phyloP scores from a whole-genome alignment of 148 eudicot genomes.

The Diospyros lotus region DNA sequence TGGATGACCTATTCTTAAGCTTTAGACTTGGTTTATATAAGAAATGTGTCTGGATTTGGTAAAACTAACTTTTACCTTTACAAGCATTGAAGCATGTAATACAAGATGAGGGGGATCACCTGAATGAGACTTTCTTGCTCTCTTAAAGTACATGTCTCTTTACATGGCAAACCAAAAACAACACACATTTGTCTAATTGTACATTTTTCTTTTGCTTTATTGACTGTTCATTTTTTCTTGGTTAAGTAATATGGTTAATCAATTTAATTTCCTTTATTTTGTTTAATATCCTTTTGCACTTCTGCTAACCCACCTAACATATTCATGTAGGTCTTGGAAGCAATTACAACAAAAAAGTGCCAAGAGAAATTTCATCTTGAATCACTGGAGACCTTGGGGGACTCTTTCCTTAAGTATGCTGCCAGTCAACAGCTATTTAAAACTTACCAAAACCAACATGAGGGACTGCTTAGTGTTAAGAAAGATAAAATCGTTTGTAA shows the following conservation, averaged over 20 bases:
- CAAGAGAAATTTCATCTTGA: slow-evolving; percentile 73
- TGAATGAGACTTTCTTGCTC: no score
- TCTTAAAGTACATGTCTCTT: no score
- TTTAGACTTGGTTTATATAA: no score
- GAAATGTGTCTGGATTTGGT: no score
- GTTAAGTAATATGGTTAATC: neutral
- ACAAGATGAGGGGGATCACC: no score
- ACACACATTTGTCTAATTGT: neutral
- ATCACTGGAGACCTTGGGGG: slow-evolving; percentile 93
- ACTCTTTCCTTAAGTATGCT: slow-evolving; percentile 89
- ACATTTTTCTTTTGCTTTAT: neutral
- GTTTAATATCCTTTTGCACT: neutral
- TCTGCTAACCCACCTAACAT: neutral
- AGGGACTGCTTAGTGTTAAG: slow-evolving; percentile 71
- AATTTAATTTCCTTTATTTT: neutral
- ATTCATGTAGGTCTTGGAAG: slow-evolving; percentile 65
- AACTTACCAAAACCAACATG: slow-evolving; percentile 54
- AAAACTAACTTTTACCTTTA: no score
- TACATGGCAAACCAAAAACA: no score
- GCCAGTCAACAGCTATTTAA: slow-evolving; percentile 65
- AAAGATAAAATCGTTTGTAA: slow-evolving; percentile 63
- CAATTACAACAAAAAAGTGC: slow-evolving; percentile 73
- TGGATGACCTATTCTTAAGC: no score
- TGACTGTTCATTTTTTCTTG: neutral
- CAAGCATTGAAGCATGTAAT: no score